Evolutionary conservation across 2,329 filamentous ascomycete genomes (phyloP).

Genomic region (Fonsecaea multimorphosa): DNA sequence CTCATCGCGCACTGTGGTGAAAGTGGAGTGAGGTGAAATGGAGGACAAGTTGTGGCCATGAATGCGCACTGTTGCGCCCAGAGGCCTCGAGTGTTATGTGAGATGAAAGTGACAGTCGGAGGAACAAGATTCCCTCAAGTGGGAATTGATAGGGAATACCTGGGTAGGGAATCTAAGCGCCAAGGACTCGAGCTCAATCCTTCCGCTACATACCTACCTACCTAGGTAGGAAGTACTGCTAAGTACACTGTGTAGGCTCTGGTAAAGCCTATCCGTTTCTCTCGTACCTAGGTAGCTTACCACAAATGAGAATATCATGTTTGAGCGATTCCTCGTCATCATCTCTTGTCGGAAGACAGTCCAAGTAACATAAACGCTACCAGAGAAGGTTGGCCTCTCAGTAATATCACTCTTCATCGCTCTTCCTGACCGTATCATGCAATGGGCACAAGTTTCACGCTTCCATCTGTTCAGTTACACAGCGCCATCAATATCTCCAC

Average conservation of each 20-base stretch:
- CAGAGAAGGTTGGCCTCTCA: not conserved
- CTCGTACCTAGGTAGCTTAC: no score
- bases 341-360: not conserved
- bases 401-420: not conserved
- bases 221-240: not conserved
- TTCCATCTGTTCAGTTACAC: not conserved
- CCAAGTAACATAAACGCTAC: not conserved
- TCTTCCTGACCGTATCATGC: not conserved
- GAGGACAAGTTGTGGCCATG: not conserved
- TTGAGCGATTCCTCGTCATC: not conserved
- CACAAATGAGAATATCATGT: not conserved
- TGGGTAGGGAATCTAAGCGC: not conserved
- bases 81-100: not conserved
- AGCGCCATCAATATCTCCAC: not conserved
- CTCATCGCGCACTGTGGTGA: not conserved
- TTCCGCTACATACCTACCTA: not conserved
- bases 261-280: not conserved
- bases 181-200: not conserved
- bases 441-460: not conserved
- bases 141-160: no score
- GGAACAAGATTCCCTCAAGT: not conserved
- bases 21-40: no score
- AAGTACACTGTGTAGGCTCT: not conserved
- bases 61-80: not conserved
- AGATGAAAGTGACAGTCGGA: not conserved